Evolutionary conservation across 176 grass and related monocot genomes (phyloP), one percentile per base, ranked within the genome.

Genomic region (Zoysia japonica): DNA sequence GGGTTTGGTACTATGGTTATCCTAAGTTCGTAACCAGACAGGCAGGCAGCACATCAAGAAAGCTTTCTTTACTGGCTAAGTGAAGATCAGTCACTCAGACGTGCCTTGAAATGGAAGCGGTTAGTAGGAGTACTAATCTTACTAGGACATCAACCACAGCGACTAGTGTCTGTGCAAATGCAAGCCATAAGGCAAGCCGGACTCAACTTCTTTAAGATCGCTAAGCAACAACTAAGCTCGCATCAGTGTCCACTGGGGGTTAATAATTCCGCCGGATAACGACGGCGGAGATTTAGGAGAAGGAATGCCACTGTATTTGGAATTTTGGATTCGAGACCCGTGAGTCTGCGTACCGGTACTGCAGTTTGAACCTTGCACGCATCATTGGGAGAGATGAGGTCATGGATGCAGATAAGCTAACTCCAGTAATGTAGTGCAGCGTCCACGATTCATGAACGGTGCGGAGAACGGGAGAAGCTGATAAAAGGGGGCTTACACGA

Each of bases 401-500:
- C 39, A 11, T 67, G 15, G 36, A 47, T 1, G 13, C 43, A 37
- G 38, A 28, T 28, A n/a, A 19, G 17, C 17, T 7, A 57, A 15
- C 49, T 28, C 28, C 28, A 28, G 28, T 28, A 8, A 3, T 4
- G 44, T 45, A 19, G 5, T 57, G 8, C 54, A 19, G 5, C 9
- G 14, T 52, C 11, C 14, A 54, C 4, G 0, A 47, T 28, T 28
- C 28, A 28, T 28, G 28, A 28, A 28, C 28, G 28, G 28, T 28
- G 28, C 28, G 28, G 28, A 28, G 28, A 54, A 51, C 10, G 6
- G 2, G 41, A 9, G 78, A 44, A 5, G 52, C 9, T n/a, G 61
- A 70, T 2, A 35, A 2, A 28, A 61, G 14, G 46, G 65, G 11
- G 73, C 92, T 94, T 90, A 98, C 95, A 85, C 90, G 77, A 98